phyloP scores from a whole-genome alignment of 2,329 filamentous ascomycete species.

The Claviceps sp. region DNA sequence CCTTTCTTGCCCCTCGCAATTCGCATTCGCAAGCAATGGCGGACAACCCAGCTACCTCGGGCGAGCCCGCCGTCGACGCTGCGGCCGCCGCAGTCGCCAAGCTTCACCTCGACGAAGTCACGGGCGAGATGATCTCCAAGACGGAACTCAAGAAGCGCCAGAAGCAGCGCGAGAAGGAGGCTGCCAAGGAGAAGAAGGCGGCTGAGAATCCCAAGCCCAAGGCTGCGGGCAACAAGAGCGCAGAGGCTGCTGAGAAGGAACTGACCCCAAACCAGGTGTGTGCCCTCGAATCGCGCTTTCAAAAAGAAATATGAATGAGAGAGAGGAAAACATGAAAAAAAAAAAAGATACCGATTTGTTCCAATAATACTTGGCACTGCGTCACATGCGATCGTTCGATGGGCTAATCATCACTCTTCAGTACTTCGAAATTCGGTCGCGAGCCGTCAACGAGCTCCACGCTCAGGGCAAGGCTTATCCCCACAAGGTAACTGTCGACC shows the following conservation, averaged over 20 bases:
- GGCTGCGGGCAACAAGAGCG: conserved; percentile 33
- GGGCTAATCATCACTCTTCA: conserved; percentile 4
- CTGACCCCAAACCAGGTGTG: conserved; percentile 39
- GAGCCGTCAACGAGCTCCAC: conserved; percentile 44
- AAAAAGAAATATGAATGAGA: neutral
- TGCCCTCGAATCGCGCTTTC: neutral
- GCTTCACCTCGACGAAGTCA: conserved; percentile 80
- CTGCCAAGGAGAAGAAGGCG: conserved; percentile 78
- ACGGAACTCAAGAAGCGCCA: conserved; percentile 86
- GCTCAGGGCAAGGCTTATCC: conserved; percentile 50
- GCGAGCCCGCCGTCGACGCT: conserved; percentile 30
- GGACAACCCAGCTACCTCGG: conserved; percentile 18
- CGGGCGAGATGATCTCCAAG: conserved; percentile 78
- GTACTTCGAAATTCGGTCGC: conserved; percentile 93
- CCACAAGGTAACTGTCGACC: conserved; percentile 44
- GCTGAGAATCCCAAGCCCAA: conserved; percentile 56
- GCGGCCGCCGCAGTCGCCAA: conserved; percentile 49
- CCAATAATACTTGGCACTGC: neutral
- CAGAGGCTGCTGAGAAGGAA: conserved; percentile 50
- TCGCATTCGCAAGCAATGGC: conserved; percentile 14
- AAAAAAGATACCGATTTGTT: neutral
- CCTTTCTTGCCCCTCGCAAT: neutral
- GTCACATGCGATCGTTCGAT: neutral
- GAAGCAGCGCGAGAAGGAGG: conserved; percentile 79
- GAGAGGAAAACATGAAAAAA: neutral